phyloP scores from a whole-genome alignment of 169 alveolate genomes.

The Cryptosporidium sp. region DNA sequence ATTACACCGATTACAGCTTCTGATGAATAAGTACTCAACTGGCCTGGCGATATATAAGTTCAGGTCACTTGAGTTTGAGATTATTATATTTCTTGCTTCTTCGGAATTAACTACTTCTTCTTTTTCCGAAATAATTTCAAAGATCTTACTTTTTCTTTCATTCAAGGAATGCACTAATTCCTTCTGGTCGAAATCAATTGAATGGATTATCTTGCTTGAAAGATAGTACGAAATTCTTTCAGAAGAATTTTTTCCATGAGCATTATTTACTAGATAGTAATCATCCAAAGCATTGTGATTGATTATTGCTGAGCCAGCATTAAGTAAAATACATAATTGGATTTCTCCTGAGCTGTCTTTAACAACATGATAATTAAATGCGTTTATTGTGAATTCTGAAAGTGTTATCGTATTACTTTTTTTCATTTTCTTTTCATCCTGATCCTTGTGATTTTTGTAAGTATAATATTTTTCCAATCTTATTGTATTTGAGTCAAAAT shows the following conservation, averaged over 20 bases:
- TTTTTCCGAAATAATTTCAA: neutral
- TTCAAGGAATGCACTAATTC: neutral
- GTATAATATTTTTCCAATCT: neutral
- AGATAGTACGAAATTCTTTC: slow-evolving; percentile 8
- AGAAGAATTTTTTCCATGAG: too few relatives aligned
- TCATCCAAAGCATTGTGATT: slow-evolving; percentile 9
- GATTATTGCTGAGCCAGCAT: slow-evolving; percentile 10
- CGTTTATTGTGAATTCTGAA: neutral
- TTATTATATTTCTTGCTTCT: slow-evolving; percentile 17
- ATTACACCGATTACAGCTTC: slow-evolving; percentile 3
- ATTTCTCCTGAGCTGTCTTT: slow-evolving; percentile 33
- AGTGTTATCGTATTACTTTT: neutral
- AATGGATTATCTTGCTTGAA: neutral
- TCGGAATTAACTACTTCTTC: slow-evolving; percentile 5
- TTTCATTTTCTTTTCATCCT: neutral
- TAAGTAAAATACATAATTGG: slow-evolving; percentile 14
- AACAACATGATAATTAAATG: slow-evolving; percentile 34
- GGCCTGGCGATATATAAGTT: slow-evolving; percentile 34
- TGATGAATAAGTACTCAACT: neutral
- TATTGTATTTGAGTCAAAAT: neutral
- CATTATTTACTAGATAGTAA: neutral
- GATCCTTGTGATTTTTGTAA: neutral
- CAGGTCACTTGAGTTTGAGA: slow-evolving; percentile 1
- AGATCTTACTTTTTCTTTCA: neutral
- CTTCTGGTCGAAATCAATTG: neutral